Evolutionary conservation across 306 rosid genomes (phyloP), one percentile per base, ranked within the genome.

Genomic region (Delonix regia): DNA sequence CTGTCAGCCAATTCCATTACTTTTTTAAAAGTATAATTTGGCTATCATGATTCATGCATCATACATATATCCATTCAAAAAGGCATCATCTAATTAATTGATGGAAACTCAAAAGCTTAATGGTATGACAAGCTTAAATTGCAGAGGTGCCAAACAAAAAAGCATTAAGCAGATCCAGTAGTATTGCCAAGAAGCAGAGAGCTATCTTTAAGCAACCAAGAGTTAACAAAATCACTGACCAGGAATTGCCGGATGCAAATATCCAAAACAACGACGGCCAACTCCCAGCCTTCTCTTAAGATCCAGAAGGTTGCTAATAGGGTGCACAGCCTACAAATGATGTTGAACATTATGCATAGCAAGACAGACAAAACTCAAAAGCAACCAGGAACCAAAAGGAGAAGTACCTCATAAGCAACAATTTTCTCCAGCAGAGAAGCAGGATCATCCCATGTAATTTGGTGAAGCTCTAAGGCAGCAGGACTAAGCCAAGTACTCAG

Each of bases 221-320:
- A 52, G 48, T n/a, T 42, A 84, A 70, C 83, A 67, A 78, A 78
- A 83, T 34, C 74, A 73, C 92, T 78, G 64, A 94, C 98, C 97
- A 82, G 98, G 97, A 84, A 94, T 92, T 77, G 98, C 93, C 3
- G 97, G 92, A 83, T 94, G 98, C 72, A 94, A 79, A 79, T 94
- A 94, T 79, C 97, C 98, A 57, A 94, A 94, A 82, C 98, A 94
- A 42, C 97, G 94, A 39, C 97, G 97, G 60, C 98, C 93, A 73
- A 90, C 85, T 82, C 98, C 98, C 53, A 94, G 90, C 88, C 97
- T 94, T 88, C 98, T 94, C 90, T 94, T 94, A 57, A 94, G 98
- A 88, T 94, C 98, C 70, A 94, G 81, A 78, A 94, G 97, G 85
- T 90, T 94, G 85, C 97, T 94, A 82, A 94, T 94, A 71, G 98